phyloP scores from a whole-genome alignment of 331 rosid species.

The Phaseolus coccineus region DNA sequence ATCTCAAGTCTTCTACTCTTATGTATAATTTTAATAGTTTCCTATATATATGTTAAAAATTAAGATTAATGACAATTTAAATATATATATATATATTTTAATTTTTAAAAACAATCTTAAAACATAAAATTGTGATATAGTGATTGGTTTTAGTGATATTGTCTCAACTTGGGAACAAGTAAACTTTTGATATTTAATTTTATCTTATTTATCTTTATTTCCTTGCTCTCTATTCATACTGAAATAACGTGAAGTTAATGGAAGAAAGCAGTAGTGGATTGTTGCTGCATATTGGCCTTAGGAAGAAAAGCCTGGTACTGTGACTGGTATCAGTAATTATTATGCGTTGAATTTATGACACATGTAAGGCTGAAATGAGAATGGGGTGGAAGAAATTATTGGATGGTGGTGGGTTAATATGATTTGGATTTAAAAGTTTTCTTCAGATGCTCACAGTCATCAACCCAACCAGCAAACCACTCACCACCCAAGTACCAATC shows the following conservation, averaged over 20 bases:
- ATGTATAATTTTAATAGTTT: too few species aligned
- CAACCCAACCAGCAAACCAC: constrained; percentile 25
- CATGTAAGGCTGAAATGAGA: constrained; percentile 26
- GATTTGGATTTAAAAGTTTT: background rate
- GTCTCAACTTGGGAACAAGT: too few species aligned
- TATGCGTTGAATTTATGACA: constrained; percentile 32
- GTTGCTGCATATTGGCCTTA: background rate
- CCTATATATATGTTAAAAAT: too few species aligned
- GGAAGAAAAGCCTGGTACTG: constrained; percentile 7
- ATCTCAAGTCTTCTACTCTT: too few species aligned
- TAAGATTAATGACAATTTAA: too few species aligned
- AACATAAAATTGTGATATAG: too few species aligned
- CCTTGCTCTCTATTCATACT: background rate
- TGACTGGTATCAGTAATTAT: background rate
- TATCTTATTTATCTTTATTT: background rate
- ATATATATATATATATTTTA: too few species aligned
- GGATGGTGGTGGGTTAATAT: background rate
- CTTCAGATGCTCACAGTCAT: constrained; percentile 16
- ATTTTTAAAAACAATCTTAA: too few species aligned
- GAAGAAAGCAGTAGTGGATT: background rate
- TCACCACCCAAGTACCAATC: constrained; percentile 31
- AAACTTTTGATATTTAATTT: background rate
- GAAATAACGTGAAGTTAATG: background rate
- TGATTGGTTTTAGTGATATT: too few species aligned
- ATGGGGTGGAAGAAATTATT: constrained; percentile 24